Percentiles rank a stretch among this genome's conserved stretches.
Evolutionary conservation across 179 eudicot species (phyloP).

Genomic region (Nepenthes alata): DNA sequence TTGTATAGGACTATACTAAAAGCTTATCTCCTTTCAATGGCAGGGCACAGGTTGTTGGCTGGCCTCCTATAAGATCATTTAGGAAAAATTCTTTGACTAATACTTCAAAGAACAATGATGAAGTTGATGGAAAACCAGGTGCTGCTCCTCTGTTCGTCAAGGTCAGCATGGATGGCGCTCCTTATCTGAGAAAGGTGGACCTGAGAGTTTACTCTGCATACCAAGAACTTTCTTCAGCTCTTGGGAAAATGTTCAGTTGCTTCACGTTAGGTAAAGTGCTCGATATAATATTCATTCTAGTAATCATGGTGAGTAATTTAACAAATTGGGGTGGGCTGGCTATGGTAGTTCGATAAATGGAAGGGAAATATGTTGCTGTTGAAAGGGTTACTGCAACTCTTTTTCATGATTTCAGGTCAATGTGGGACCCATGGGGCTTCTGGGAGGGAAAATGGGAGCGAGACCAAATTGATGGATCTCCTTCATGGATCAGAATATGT

Average conservation of each 20-base stretch:
- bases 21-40: slow-evolving; percentile 10
- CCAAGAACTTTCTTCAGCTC: slow-evolving; percentile 69
- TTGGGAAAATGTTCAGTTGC: slow-evolving; percentile 88
- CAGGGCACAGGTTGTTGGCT: slow-evolving; percentile 94
- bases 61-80: slow-evolving; percentile 84
- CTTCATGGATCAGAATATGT: slow-evolving; percentile 86
- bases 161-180: slow-evolving; percentile 98
- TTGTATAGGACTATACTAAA: slow-evolving; percentile 1
- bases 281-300: neutral
- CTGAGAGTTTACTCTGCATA: slow-evolving; percentile 52
- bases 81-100: slow-evolving; percentile 67
- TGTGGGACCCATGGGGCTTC: slow-evolving; percentile 57
- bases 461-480: slow-evolving; percentile 67
- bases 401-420: slow-evolving; percentile 37
- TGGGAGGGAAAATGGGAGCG: slow-evolving; percentile 53
- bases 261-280: slow-evolving; percentile 55
- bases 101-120: slow-evolving; percentile 52
- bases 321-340: neutral
- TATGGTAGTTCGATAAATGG: no score
- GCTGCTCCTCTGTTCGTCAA: slow-evolving; percentile 57
- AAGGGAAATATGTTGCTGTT: neutral
- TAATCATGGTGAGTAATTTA: neutral
- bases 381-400: slow-evolving; percentile 8
- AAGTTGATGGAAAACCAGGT: slow-evolving; percentile 45
- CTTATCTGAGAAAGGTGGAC: slow-evolving; percentile 84